These are phyloP conservation scores for Plenodomus biglobosus DNA, from an alignment of 2,329 filamentous ascomycete genomes.

Conservation along the genomic window DNA sequence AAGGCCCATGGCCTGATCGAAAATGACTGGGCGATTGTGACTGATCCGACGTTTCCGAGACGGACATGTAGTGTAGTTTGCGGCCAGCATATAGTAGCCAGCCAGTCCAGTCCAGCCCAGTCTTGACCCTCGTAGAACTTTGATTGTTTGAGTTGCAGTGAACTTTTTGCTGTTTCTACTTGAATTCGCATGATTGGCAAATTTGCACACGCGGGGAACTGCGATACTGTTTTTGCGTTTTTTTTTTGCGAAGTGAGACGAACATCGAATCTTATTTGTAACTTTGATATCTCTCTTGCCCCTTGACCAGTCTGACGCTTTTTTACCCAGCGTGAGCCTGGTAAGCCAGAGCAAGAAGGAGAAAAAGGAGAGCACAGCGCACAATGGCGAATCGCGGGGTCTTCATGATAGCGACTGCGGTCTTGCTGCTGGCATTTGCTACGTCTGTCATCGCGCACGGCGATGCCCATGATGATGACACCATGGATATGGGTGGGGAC, in stretches of 20 bases:
- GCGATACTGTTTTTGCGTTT: too few species aligned
- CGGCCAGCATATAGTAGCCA: too few species aligned
- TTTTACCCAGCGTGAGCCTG: too few species aligned
- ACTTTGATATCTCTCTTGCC: too few species aligned
- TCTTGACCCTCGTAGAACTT: too few species aligned
- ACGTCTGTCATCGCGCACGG: conserved; percentile 48
- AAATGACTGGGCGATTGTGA: conserved; percentile 3
- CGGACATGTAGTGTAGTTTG: neutral
- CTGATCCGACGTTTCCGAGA: neutral
- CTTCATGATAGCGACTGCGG: conserved; percentile 34
- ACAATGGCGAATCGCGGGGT: conserved; percentile 32
- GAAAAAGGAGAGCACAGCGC: conserved; percentile 11
- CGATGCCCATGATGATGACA: conserved; percentile 31
- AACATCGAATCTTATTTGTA: too few species aligned
- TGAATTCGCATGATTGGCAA: too few species aligned
- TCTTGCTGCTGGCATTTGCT: conserved; percentile 45
- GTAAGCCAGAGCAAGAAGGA: neutral
- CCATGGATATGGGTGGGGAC: conserved; percentile 31
- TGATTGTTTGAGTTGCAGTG: neutral
- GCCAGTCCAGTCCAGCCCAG: too few species aligned
- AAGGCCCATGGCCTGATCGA: neutral
- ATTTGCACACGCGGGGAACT: too few species aligned
- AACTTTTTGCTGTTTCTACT: neutral
- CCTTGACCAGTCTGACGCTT: too few species aligned
- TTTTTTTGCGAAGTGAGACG: too few species aligned